Conservation (phyloP, 2,329 filamentous ascomycete genomes). For the Calonectria crousiana region DNA sequence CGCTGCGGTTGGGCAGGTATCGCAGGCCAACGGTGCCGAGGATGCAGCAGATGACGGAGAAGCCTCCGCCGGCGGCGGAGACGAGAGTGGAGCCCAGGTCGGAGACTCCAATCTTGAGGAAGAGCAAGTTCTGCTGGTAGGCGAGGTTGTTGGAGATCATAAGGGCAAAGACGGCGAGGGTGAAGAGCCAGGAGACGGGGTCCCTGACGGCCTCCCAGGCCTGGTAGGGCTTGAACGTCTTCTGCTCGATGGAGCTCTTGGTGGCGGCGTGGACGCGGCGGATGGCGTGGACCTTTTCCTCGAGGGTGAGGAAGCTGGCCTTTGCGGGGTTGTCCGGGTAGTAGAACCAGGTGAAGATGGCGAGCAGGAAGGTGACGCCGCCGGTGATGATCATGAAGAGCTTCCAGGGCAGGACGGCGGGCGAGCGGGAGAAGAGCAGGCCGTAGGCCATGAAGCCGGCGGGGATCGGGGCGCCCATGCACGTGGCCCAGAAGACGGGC, state of each 20-base stretch:
- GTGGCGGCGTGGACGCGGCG: conserved; percentile 45
- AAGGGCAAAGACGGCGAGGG: conserved; percentile 46
- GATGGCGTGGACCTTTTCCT: conserved; percentile 46
- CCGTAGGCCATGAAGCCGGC: conserved; percentile 31
- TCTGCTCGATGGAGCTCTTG: conserved; percentile 50
- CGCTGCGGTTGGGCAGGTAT: conserved; percentile 32
- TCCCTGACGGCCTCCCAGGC: conserved; percentile 46
- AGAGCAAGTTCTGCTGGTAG: conserved; percentile 48
- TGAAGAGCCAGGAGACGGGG: conserved; percentile 47
- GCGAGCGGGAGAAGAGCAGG: conserved; percentile 27
- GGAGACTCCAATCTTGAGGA: conserved; percentile 31
- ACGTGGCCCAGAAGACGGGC: conserved; percentile 31
- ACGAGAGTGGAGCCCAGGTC: conserved; percentile 28
- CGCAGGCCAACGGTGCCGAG: conserved; percentile 32
- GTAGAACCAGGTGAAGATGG: conserved; percentile 27
- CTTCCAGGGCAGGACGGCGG: conserved; percentile 27
- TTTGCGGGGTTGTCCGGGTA: conserved; percentile 31
- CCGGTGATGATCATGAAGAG: conserved; percentile 35
- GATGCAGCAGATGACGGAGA: conserved; percentile 30
- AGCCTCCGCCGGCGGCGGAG: conserved; percentile 31
- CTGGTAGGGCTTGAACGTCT: conserved; percentile 49
- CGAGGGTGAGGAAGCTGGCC: conserved; percentile 38
- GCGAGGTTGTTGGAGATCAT: conserved; percentile 55
- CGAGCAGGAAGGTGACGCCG: conserved; percentile 27
- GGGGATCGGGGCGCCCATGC: conserved; percentile 33